Evolutionary conservation across 805 yeast species (phyloP).

Genomic region (Candida arabinofermentans): DNA sequence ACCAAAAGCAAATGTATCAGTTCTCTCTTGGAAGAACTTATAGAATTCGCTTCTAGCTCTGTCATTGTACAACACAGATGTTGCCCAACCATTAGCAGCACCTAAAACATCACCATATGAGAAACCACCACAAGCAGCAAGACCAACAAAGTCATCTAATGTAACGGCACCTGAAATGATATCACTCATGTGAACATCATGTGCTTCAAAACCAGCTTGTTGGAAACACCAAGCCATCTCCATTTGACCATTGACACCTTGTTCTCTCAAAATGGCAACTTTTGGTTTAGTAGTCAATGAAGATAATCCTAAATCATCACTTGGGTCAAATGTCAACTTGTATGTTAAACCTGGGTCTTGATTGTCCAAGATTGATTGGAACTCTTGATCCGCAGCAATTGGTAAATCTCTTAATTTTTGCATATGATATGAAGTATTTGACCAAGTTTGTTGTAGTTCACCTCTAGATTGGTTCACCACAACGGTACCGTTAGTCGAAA

Average conservation of each 20-base stretch:
- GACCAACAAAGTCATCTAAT: constrained; percentile 78
- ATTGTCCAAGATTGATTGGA: constrained; percentile 67
- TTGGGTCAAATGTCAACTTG: constrained; percentile 66
- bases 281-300: constrained; percentile 53
- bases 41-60: constrained; percentile 71
- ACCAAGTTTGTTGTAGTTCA: constrained; percentile 77
- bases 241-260: constrained; percentile 96
- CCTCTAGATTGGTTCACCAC: constrained; percentile 59
- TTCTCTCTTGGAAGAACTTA: constrained; percentile 78
- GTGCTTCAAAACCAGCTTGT: constrained; percentile 90
- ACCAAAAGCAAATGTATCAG: constrained; percentile 94
- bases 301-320: constrained; percentile 42
- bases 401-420: constrained; percentile 96
- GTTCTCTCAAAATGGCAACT: constrained; percentile 96
- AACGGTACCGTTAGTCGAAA: constrained; percentile 41
- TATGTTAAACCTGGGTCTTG: constrained; percentile 86
- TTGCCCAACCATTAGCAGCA: constrained; percentile 99
- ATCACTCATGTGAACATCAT: constrained; percentile 97
- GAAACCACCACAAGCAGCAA: constrained; percentile 99
- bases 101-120: constrained; percentile 98
- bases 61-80: constrained; percentile 83
- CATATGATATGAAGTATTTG: constrained; percentile 81
- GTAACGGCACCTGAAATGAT: constrained; percentile 67
- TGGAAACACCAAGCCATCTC: constrained; percentile 98
- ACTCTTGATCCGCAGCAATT: constrained; percentile 83